phyloP scores from a whole-genome alignment of 192 early-diverging fungal genomes.

The Spinellus fusiger region DNA sequence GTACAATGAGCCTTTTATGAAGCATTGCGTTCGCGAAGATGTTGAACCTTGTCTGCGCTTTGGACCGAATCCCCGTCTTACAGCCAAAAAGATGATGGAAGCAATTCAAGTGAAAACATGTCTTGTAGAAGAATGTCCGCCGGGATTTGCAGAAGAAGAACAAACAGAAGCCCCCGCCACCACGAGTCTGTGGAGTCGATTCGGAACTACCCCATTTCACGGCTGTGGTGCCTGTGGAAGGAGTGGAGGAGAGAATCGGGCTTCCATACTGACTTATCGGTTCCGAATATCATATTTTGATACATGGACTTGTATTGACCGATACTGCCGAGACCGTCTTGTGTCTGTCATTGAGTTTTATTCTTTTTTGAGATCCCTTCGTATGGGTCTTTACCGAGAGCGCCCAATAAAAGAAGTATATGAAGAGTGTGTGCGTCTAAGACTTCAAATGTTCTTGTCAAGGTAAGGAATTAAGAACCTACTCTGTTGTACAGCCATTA shows the following conservation, averaged over 20 bases:
- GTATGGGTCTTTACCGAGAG: slow-evolving; percentile 71
- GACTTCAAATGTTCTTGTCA: slow-evolving; percentile 73
- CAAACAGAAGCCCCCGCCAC: slow-evolving; percentile 38
- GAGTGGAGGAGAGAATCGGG: slow-evolving; percentile 10
- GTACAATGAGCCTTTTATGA: slow-evolving; percentile 72
- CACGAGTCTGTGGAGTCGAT: slow-evolving; percentile 42
- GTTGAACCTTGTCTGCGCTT: slow-evolving; percentile 43
- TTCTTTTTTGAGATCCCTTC: slow-evolving; percentile 76
- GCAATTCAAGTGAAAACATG: slow-evolving; percentile 76
- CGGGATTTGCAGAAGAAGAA: slow-evolving; percentile 32
- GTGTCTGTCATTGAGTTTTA: slow-evolving; percentile 91
- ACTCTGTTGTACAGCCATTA: not conserved
- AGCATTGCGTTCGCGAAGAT: slow-evolving; percentile 79
- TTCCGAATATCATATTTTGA: slow-evolving; percentile 59
- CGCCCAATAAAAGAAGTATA: slow-evolving; percentile 68
- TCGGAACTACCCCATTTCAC: slow-evolving; percentile 16
- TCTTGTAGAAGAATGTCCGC: slow-evolving; percentile 72
- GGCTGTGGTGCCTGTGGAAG: slow-evolving; percentile 48
- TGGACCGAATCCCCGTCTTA: slow-evolving; percentile 79
- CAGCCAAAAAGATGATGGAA: slow-evolving; percentile 78
- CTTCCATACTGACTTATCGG: slow-evolving; percentile 38
- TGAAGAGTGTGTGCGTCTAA: slow-evolving; percentile 69
- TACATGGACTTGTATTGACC: slow-evolving; percentile 67
- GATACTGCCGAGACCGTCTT: slow-evolving; percentile 79
- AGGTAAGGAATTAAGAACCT: slow-evolving; percentile 2